Percentiles rank a stretch among this genome's conserved stretches.
These are phyloP conservation scores for Leccinum imitatum DNA, from an alignment of 768 basidiomycete species.

Conservation along the genomic window DNA sequence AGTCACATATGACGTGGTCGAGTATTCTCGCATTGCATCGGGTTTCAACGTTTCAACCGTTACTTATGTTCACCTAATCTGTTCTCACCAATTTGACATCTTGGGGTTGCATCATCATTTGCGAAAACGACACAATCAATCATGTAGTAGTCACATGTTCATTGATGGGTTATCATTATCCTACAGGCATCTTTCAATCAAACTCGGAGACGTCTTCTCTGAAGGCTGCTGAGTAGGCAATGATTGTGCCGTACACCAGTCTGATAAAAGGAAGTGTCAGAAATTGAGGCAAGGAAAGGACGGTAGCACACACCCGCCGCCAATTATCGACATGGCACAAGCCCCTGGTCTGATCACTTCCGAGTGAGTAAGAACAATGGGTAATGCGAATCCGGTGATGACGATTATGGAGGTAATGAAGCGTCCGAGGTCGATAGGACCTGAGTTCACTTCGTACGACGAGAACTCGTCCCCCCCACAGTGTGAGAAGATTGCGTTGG, in stretches of 20 bases:
- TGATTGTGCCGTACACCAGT: constrained; percentile 86
- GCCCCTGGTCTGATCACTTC: constrained; percentile 82
- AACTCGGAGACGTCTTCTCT: constrained; percentile 81
- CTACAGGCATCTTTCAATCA: constrained; percentile 40
- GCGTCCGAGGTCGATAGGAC: constrained; percentile 85
- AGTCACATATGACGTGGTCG: background rate
- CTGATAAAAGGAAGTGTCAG: constrained; percentile 33
- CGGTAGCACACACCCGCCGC: constrained; percentile 63
- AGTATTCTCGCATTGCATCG: background rate
- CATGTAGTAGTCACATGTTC: constrained; percentile 18
- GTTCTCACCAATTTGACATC: background rate
- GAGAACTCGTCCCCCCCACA: constrained; percentile 90
- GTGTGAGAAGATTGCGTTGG: constrained; percentile 92
- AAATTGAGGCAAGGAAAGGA: constrained; percentile 1
- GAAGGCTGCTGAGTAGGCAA: constrained; percentile 84
- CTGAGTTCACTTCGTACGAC: constrained; percentile 66
- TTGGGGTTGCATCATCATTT: background rate
- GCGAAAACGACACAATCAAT: constrained; percentile 11
- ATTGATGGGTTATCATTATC: constrained; percentile 2
- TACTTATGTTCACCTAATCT: background rate
- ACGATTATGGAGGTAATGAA: constrained; percentile 92
- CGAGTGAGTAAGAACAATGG: constrained; percentile 89
- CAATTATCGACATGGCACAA: constrained; percentile 91
- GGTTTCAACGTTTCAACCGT: background rate
- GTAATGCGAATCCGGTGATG: constrained; percentile 90